Evolutionary conservation across 257 asterid species (phyloP).

Genomic region (Linaria vulgaris): DNA sequence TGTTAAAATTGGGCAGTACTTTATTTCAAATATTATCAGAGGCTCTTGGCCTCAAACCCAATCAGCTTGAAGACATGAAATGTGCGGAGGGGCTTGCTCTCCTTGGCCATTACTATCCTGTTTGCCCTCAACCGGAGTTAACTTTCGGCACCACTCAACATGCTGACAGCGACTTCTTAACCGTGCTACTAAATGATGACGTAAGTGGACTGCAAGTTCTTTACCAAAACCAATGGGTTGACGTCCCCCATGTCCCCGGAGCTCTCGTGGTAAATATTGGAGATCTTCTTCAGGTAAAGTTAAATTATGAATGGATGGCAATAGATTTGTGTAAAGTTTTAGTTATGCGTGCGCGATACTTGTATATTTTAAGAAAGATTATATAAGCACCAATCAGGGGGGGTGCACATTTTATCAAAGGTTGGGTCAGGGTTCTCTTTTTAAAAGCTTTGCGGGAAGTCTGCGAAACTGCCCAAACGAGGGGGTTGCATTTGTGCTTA

Average conservation of each 20-base stretch:
- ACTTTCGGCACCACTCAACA: conserved; percentile 43
- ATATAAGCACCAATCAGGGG: no score
- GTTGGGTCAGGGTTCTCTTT: no score
- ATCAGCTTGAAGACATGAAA: conserved; percentile 33
- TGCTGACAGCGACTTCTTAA: conserved; percentile 45
- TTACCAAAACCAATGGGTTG: conserved; percentile 45
- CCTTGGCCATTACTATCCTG: conserved; percentile 36
- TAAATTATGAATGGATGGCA: no score
- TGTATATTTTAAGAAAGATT: no score
- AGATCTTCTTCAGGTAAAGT: conserved; percentile 55
- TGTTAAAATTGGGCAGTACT: conserved; percentile 24
- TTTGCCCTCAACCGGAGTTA: conserved; percentile 40
- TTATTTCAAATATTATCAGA: conserved; percentile 32
- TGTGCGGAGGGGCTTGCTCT: conserved; percentile 35
- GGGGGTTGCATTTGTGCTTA: no score
- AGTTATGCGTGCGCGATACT: no score
- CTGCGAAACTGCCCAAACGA: no score
- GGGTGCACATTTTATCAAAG: no score
- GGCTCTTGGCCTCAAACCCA: conserved; percentile 32
- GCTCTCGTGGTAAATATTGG: conserved; percentile 49
- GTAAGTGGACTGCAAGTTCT: conserved; percentile 49
- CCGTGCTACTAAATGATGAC: conserved; percentile 43
- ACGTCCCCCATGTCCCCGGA: conserved; percentile 47
- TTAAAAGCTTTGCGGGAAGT: no score
- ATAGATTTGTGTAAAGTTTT: no score